Conservation (phyloP, 176 grass and related monocot genomes). For the Raddia distichophylla region DNA sequence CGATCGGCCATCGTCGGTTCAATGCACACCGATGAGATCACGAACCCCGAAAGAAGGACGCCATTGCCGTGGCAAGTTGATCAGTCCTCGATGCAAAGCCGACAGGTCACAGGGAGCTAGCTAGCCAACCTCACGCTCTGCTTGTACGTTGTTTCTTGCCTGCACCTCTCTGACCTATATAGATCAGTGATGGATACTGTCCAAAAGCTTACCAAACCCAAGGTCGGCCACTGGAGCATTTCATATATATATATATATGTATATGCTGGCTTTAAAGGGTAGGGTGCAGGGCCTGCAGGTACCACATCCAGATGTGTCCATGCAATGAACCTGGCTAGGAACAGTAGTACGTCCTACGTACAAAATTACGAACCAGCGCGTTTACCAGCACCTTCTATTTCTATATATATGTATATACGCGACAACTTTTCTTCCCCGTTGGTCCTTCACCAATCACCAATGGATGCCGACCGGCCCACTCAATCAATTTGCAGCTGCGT, state of each 20-base stretch:
- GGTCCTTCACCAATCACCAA: neutral
- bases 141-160: slow-evolving; percentile 17
- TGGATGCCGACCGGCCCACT: neutral
- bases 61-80: neutral
- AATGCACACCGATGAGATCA: neutral
- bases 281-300: no score
- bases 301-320: neutral
- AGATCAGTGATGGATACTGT: neutral
- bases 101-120: neutral
- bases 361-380: neutral
- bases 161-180: neutral
- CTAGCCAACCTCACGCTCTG: neutral
- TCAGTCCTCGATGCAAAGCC: neutral
- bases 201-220: neutral
- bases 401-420: neutral
- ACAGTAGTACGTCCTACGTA: neutral
- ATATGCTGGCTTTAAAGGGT: no score
- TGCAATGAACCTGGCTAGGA: slow-evolving; percentile 27
- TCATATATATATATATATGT: no score
- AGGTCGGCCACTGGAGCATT: slow-evolving; percentile 8
- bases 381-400: neutral
- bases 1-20: neutral
- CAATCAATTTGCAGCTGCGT: neutral
- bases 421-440: neutral
- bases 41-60: neutral